Percentiles rank a stretch among this genome's conserved stretches.
phyloP scores from a whole-genome alignment of 495 filamentous ascomycete species.

The Chaetomium fimeti region DNA sequence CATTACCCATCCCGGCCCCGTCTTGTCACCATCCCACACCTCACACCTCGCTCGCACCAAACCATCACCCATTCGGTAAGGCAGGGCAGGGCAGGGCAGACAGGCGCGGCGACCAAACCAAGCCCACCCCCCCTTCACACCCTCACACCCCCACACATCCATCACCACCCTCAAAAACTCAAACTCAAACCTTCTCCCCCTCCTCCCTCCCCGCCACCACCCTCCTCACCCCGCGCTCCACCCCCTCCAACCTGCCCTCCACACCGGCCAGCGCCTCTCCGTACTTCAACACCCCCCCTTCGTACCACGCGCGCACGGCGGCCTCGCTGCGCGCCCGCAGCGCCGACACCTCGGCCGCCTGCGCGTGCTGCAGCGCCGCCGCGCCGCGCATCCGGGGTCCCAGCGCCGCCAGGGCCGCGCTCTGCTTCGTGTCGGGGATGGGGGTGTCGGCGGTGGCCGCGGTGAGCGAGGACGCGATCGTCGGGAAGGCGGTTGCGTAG shows the following conservation, averaged over 20 bases:
- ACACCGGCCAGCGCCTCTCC: slow-evolving; percentile 72
- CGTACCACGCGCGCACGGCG: slow-evolving; percentile 78
- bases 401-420: slow-evolving; percentile 65
- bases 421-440: slow-evolving; percentile 65
- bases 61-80: too few relatives aligned
- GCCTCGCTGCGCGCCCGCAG: slow-evolving; percentile 70
- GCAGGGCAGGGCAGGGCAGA: too few relatives aligned
- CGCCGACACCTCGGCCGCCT: slow-evolving; percentile 68
- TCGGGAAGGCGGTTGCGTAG: slow-evolving; percentile 69
- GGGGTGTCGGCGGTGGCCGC: slow-evolving; percentile 70
- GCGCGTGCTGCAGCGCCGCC: slow-evolving; percentile 63
- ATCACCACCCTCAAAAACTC: too few relatives aligned
- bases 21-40: too few relatives aligned
- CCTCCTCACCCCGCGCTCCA: slow-evolving; percentile 65
- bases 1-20: too few relatives aligned
- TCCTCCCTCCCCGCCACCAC: slow-evolving; percentile 46
- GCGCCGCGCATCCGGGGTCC: slow-evolving; percentile 69
- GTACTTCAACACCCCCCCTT: slow-evolving; percentile 64
- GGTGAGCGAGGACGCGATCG: slow-evolving; percentile 75
- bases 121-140: too few relatives aligned
- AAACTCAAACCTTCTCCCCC: slow-evolving; percentile 10
- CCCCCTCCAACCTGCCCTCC: slow-evolving; percentile 64
- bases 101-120: too few relatives aligned
- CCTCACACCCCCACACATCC: too few relatives aligned
- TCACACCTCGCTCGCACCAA: too few relatives aligned